Evolutionary conservation across 805 yeast genomes (phyloP).

Genomic region (Candida bentonensis): DNA sequence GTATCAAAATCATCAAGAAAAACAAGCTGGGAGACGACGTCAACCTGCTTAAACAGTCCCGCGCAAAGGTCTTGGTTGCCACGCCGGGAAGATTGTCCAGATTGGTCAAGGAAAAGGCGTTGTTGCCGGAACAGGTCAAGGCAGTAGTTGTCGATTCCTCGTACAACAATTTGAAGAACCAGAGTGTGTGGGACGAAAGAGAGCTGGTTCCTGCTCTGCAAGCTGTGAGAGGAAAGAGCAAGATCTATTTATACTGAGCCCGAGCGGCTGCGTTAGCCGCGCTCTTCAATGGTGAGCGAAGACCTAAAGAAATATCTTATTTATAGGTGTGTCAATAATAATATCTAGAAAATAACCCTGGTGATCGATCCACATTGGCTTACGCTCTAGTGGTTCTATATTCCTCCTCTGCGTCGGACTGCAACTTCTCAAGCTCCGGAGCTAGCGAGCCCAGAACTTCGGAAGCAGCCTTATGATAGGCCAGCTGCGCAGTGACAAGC

Average conservation of each 20-base stretch:
- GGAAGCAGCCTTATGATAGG: constrained; percentile 62
- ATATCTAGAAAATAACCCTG: not conserved
- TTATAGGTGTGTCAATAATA: not conserved
- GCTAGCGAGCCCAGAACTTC: constrained; percentile 52
- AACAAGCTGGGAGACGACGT: constrained; percentile 51
- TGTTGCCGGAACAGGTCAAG: not conserved
- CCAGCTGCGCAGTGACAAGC: constrained; percentile 64
- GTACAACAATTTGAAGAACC: not conserved
- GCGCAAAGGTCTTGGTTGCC: not conserved
- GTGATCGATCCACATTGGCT: not conserved
- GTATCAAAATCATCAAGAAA: constrained; percentile 58
- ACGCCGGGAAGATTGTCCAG: not conserved
- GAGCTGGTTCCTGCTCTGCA: not conserved
- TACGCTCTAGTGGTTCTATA: constrained; percentile 11
- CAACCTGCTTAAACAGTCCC: not conserved
- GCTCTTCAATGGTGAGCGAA: not conserved
- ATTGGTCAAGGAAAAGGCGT: not conserved
- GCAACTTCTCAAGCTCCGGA: constrained; percentile 47
- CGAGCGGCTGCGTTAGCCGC: too few species aligned
- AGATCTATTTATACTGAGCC: not conserved
- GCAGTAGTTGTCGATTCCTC: not conserved
- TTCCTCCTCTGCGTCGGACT: constrained; percentile 34
- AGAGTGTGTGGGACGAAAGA: not conserved
- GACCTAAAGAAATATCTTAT: not conserved
- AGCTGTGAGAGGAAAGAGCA: not conserved